Conservation (phyloP, 192 early-diverging fungal species). For the Coemansia asiatica region DNA sequence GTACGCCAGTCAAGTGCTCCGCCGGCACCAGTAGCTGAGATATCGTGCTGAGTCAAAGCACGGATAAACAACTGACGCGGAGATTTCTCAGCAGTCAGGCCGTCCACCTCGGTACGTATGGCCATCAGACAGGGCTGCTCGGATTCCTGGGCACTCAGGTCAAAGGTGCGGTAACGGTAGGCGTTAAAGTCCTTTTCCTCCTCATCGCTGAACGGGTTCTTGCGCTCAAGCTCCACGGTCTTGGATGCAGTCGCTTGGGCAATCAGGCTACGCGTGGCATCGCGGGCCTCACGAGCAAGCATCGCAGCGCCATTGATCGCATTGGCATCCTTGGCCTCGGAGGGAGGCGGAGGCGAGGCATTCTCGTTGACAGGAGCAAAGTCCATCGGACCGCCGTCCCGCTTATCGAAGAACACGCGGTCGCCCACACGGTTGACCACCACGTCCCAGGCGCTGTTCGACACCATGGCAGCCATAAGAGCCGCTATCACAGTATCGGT, state of each 20-base stretch:
- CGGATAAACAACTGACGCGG: constrained; percentile 63
- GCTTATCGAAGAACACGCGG: constrained; percentile 89
- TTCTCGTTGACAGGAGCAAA: constrained; percentile 95
- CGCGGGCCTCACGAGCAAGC: constrained; percentile 84
- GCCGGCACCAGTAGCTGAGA: constrained; percentile 77
- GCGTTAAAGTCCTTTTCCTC: constrained; percentile 59
- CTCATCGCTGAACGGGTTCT: constrained; percentile 72
- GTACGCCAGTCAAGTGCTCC: constrained; percentile 92
- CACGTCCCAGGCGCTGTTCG: constrained; percentile 95
- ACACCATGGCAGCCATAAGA: constrained; percentile 89
- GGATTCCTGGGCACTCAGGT: constrained; percentile 59
- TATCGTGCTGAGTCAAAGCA: constrained; percentile 93
- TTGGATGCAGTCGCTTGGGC: constrained; percentile 68
- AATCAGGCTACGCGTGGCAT: constrained; percentile 82
- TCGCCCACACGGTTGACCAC: constrained; percentile 81
- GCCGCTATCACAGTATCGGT: constrained; percentile 88
- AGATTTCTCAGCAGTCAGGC: constrained; percentile 56
- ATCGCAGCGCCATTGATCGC: constrained; percentile 81
- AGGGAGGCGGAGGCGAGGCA: constrained; percentile 80
- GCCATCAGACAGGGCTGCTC: constrained; percentile 64
- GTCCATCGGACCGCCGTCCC: constrained; percentile 78
- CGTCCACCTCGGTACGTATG: constrained; percentile 89
- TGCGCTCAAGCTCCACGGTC: constrained; percentile 59
- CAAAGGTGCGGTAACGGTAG: constrained; percentile 88
- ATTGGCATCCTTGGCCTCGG: constrained; percentile 73